A percentile compares a stretch with the other conserved stretches of the same genome.
These are phyloP conservation scores for Chrysopogon serrulatus DNA, from an alignment of 176 grass and related monocot genomes.

Conservation along the genomic window DNA sequence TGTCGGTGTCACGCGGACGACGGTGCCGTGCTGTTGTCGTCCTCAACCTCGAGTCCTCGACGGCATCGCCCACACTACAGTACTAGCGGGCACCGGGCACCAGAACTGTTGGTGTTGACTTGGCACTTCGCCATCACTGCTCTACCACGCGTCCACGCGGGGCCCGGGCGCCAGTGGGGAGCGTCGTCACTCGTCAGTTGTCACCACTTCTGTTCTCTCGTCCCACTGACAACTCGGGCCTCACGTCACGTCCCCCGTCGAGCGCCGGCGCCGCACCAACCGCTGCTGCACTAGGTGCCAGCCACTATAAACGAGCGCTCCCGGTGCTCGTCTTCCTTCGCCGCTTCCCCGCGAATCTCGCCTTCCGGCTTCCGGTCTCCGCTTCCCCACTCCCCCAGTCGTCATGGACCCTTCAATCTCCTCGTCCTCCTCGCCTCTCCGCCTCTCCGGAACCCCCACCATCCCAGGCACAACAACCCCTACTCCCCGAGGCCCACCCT, in stretches of 20 bases:
- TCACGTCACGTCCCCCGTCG: background rate
- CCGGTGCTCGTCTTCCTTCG: background rate
- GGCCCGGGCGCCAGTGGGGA: no score
- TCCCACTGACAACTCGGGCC: background rate
- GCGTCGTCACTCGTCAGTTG: background rate
- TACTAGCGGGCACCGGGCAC: no score
- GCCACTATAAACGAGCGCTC: background rate
- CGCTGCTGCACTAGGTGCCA: no score
- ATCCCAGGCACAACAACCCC: background rate
- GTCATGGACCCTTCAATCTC: conserved; percentile 31
- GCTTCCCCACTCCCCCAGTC: background rate
- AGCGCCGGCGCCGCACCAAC: background rate
- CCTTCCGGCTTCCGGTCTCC: background rate
- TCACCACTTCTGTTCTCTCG: background rate
- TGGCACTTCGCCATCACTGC: background rate
- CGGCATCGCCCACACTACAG: background rate
- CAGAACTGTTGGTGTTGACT: no score
- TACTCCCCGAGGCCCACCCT: background rate
- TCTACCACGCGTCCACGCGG: no score
- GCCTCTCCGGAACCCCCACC: background rate
- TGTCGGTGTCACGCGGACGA: background rate
- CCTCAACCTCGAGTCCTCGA: no score
- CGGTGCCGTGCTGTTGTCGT: background rate
- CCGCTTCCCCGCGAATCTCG: background rate
- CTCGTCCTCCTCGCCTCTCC: background rate